Conservation (phyloP, 345 rosid species). For the Brassica cretica region DNA sequence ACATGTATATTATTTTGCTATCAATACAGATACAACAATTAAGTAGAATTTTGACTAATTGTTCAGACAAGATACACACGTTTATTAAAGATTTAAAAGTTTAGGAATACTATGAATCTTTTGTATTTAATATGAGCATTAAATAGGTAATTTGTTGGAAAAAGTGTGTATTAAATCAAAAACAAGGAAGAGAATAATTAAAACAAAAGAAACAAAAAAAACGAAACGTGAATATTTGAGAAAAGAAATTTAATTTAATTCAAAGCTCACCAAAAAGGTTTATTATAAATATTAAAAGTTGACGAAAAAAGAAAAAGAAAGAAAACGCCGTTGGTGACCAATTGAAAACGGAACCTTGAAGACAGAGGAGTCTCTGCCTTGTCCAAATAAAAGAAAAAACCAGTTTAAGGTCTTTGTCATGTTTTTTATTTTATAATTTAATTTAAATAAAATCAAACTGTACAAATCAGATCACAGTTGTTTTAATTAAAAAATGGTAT, state of each 20-base stretch:
- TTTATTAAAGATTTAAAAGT: constrained; percentile 6
- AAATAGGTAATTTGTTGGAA: neutral
- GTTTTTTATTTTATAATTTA: constrained; percentile 5
- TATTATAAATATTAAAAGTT: neutral
- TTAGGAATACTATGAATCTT: constrained; percentile 13
- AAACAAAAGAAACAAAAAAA: neutral
- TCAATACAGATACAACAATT: neutral
- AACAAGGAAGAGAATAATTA: neutral
- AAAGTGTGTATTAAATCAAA: neutral
- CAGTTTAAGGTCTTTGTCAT: constrained; percentile 37
- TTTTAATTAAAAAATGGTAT: neutral
- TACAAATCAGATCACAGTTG: neutral
- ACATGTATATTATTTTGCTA: neutral
- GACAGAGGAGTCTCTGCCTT: constrained; percentile 32
- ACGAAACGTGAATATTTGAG: constrained; percentile 3
- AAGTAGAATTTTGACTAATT: constrained; percentile 3
- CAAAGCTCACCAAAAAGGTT: neutral
- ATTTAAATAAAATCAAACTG: neutral
- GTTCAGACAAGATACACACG: constrained; percentile 25
- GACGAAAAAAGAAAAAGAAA: neutral
- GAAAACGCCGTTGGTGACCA: constrained; percentile 41
- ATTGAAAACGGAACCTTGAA: constrained; percentile 41
- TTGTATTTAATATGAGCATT: constrained; percentile 11
- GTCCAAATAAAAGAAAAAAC: constrained; percentile 20
- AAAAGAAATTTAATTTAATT: neutral